phyloP scores from a whole-genome alignment of 257 asterid genomes.

The Rauvolfia tetraphylla region DNA sequence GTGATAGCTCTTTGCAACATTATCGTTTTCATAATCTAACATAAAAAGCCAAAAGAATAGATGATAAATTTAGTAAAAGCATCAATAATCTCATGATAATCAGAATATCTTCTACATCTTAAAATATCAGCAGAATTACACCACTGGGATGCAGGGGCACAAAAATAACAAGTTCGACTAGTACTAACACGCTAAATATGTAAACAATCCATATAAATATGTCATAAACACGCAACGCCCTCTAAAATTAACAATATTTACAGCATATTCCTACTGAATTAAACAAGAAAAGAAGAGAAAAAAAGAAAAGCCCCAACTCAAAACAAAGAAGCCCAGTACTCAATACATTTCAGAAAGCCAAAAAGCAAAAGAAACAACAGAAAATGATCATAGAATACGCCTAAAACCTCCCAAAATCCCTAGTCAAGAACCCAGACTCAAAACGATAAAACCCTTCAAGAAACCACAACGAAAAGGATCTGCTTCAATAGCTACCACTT shows the following conservation, averaged over 20 bases:
- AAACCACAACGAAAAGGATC: neutral
- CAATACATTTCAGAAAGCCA: neutral
- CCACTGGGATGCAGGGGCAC: neutral
- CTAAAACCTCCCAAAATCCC: neutral
- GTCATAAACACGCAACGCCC: neutral
- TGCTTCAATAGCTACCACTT: neutral
- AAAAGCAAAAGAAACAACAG: neutral
- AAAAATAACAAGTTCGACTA: neutral
- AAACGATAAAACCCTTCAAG: neutral
- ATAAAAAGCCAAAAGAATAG: neutral
- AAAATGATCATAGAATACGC: neutral
- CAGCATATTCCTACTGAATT: neutral
- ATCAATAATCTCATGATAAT: neutral
- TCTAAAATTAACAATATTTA: neutral
- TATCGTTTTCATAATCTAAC: neutral
- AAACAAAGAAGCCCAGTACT: neutral
- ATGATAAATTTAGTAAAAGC: neutral
- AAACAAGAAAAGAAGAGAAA: neutral
- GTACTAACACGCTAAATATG: neutral
- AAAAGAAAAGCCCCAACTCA: neutral
- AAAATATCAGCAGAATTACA: neutral
- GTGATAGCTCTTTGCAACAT: neutral
- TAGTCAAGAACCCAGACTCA: neutral
- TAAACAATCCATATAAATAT: neutral
- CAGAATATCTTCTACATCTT: neutral